Evolutionary conservation across 306 rosid genomes (phyloP), one percentile per base, ranked within the genome.

Genomic region (Trifolium pratense): DNA sequence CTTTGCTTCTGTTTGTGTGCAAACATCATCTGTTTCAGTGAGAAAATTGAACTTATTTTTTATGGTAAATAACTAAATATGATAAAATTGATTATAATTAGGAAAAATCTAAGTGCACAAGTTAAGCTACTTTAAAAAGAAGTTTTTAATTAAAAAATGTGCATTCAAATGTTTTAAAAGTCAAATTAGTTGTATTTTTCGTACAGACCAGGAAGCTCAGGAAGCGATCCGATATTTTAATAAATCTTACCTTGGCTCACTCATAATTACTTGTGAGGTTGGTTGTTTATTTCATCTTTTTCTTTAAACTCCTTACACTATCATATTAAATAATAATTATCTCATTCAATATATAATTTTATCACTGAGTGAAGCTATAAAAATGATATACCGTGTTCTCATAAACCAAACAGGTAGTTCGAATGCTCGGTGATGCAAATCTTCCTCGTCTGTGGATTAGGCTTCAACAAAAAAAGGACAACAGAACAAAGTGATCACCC

Each of bases 381-480:
- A 20, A 52, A 26, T 70, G 57, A 14, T 76, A 34, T 40, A 3
- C 61, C 3, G 8, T 7, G 29, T 56, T 37, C 29, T 23, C 13
- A 7, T 40, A 1, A 16, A 56, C 37, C 48, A 36, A 26, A 31
- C 78, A 91, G 96, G 84, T 82, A 73, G 98, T 97, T 67, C 74
- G 70, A 56, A 84, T 84, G 74, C 84, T 73, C 59, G 96, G 97
- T 12, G 98, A 94, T 83, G 85, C 89, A 29, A 79, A 84, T 57
- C 85, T 89, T 78, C 97, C 97, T 32, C 87, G 89, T 43, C 87
- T 96, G 4, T 89, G 97, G 98, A 89, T 97, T 83, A 84, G 86
- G 9, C 40, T 74, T 85, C 92, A 1, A 45, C 70, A 34, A 86
- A 85, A 65, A 84, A 85, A 40, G 91, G 26, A 77, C 14, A 76